phyloP scores from a whole-genome alignment of 73 alveolate species.

The Paramecium sonneborni region DNA sequence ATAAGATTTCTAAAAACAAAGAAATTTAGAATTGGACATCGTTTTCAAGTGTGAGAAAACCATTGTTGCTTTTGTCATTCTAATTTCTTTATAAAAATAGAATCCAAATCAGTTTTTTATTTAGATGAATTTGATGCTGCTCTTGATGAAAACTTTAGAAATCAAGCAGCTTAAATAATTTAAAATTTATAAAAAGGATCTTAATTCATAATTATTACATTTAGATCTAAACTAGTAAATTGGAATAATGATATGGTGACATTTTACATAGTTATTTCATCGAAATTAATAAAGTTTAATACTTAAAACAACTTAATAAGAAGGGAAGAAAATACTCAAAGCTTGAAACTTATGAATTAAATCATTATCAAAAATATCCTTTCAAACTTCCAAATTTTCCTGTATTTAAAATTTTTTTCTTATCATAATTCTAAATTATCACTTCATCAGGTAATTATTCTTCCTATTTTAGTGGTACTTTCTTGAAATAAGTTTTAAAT shows the following conservation, averaged over 20 bases:
- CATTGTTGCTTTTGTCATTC: slow-evolving; percentile 93
- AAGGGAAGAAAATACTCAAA: not conserved
- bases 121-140: slow-evolving; percentile 99
- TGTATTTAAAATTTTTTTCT: not conserved
- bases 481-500: not conserved
- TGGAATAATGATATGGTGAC: not conserved
- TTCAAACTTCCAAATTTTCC: not conserved
- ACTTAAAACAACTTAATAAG: not conserved
- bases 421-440: not conserved
- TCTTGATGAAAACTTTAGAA: slow-evolving; percentile 92
- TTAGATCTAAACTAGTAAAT: slow-evolving; percentile 85
- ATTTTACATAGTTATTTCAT: slow-evolving; percentile 19
- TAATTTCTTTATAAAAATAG: slow-evolving; percentile 88
- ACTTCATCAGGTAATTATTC: not conserved
- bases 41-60: slow-evolving; percentile 92
- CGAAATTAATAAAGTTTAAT: slow-evolving; percentile 10
- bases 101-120: slow-evolving; percentile 97
- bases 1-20: not conserved
- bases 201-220: slow-evolving; percentile 88
- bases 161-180: slow-evolving; percentile 78
- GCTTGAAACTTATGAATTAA: not conserved
- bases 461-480: not conserved
- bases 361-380: not conserved
- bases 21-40: slow-evolving; percentile 39
- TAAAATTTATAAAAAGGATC: slow-evolving; percentile 71